These are phyloP conservation scores for Paraphaeosphaeria minitans DNA, from an alignment of 2,329 filamentous ascomycete species.

Conservation along the genomic window DNA sequence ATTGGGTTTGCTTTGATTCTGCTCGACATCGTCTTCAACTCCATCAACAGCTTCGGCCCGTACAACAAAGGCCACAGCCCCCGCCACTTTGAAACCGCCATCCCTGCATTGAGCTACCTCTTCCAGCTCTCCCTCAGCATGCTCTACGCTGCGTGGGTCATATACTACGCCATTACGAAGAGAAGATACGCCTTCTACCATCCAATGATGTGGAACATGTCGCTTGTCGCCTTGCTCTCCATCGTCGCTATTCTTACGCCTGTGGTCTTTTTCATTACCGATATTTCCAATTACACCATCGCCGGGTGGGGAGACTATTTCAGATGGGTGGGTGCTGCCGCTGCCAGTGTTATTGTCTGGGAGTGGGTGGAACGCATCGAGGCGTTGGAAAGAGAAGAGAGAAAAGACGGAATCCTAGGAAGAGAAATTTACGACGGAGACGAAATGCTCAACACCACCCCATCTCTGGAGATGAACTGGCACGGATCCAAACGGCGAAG, in stretches of 20 bases:
- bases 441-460: conserved; percentile 78
- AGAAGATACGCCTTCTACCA: conserved; percentile 91
- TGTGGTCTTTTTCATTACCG: conserved; percentile 89
- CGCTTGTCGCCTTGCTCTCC: conserved; percentile 77
- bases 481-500: conserved; percentile 48
- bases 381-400: conserved; percentile 87
- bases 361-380: conserved; percentile 98
- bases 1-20: conserved; percentile 92
- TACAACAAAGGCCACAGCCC: conserved; percentile 64
- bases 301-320: conserved; percentile 96
- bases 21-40: conserved; percentile 87
- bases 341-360: conserved; percentile 96
- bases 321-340: conserved; percentile 92
- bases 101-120: conserved; percentile 88
- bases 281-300: conserved; percentile 83
- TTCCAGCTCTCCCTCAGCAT: conserved; percentile 87
- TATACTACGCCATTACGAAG: conserved; percentile 92
- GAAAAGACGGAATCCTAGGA: conserved; percentile 89
- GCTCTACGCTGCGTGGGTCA: conserved; percentile 89
- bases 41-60: conserved; percentile 80
- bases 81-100: conserved; percentile 81
- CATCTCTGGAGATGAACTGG: conserved; percentile 62
- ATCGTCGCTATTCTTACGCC: conserved; percentile 83
- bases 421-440: conserved; percentile 93
- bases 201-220: conserved; percentile 86